A percentile compares a stretch with the other conserved stretches of the same genome.
These are phyloP conservation scores for Mycena indigotica DNA, from an alignment of 768 basidiomycete genomes.

Conservation along the genomic window DNA sequence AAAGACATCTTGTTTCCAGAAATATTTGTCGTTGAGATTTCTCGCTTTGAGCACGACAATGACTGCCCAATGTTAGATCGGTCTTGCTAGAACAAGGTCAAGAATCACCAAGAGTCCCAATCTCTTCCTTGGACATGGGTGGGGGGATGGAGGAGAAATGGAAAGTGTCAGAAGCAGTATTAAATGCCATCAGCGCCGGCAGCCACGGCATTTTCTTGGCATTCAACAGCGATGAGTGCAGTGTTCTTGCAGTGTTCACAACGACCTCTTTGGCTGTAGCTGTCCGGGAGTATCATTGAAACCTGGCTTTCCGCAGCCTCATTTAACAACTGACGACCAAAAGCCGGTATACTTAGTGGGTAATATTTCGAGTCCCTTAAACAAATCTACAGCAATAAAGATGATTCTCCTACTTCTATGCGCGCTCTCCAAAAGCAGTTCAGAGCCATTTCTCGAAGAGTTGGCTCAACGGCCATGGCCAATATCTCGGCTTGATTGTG, in stretches of 20 bases:
- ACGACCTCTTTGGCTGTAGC: neutral
- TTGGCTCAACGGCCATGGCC: neutral
- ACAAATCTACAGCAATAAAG: neutral
- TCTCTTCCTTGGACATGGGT: constrained; percentile 45
- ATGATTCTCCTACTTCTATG: too few relatives aligned
- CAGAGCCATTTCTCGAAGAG: neutral
- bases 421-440: neutral
- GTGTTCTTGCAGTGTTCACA: neutral
- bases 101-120: constrained; percentile 64
- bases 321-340: too few relatives aligned
- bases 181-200: neutral
- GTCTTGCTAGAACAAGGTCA: neutral
- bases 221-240: too few relatives aligned
- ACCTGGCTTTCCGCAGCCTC: too few relatives aligned
- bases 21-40: constrained; percentile 80
- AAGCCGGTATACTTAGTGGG: too few relatives aligned
- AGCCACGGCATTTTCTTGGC: neutral
- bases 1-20: constrained; percentile 92
- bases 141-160: too few relatives aligned
- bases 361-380: too few relatives aligned
- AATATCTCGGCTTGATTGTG: neutral
- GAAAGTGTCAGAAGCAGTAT: neutral
- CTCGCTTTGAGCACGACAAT: constrained; percentile 84
- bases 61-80: constrained; percentile 34
- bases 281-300: neutral